Conservation (phyloP, 2,329 filamentous ascomycete genomes). For the Neocatenulostroma microsporum region DNA sequence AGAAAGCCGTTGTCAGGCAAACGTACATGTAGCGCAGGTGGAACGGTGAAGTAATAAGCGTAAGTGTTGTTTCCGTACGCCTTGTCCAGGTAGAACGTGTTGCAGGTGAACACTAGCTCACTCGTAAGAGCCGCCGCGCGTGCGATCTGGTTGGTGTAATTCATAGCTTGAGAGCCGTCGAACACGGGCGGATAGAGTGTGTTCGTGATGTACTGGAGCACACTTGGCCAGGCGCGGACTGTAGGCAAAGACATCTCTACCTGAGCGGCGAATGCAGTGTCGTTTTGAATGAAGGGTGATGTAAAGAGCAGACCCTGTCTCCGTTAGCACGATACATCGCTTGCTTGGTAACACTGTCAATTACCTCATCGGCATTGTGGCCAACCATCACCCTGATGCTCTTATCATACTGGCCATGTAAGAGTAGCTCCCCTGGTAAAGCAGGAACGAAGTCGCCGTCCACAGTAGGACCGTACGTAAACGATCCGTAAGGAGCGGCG, state of each 20-base stretch:
- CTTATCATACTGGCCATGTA: slow-evolving; percentile 38
- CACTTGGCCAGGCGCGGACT: slow-evolving; percentile 20
- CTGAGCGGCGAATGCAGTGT: slow-evolving; percentile 23
- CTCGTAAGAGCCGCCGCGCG: slow-evolving; percentile 37
- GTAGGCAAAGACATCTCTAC: slow-evolving; percentile 25
- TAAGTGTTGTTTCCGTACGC: slow-evolving; percentile 43
- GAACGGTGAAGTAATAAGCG: slow-evolving; percentile 47
- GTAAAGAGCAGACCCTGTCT: slow-evolving; percentile 37
- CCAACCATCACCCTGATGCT: slow-evolving; percentile 38
- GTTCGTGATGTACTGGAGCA: slow-evolving; percentile 36
- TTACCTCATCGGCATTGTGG: slow-evolving; percentile 40
- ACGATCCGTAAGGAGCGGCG: slow-evolving; percentile 37
- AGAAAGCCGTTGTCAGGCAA: too few relatives aligned
- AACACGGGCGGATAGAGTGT: slow-evolving; percentile 46
- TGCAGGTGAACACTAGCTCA: slow-evolving; percentile 45
- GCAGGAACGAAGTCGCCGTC: slow-evolving; percentile 45
- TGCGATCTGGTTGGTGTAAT: slow-evolving; percentile 40
- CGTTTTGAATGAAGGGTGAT: slow-evolving; percentile 29
- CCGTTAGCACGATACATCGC: too few relatives aligned
- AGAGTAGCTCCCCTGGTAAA: slow-evolving; percentile 40
- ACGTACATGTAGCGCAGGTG: slow-evolving; percentile 48
- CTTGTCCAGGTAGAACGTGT: slow-evolving; percentile 43
- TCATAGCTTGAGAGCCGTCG: slow-evolving; percentile 34
- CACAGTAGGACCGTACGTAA: slow-evolving; percentile 37
- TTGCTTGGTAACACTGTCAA: too few relatives aligned